Evolutionary conservation across 2,329 filamentous ascomycete genomes (phyloP).

Genomic region (Ceratocystis eucalypticola): DNA sequence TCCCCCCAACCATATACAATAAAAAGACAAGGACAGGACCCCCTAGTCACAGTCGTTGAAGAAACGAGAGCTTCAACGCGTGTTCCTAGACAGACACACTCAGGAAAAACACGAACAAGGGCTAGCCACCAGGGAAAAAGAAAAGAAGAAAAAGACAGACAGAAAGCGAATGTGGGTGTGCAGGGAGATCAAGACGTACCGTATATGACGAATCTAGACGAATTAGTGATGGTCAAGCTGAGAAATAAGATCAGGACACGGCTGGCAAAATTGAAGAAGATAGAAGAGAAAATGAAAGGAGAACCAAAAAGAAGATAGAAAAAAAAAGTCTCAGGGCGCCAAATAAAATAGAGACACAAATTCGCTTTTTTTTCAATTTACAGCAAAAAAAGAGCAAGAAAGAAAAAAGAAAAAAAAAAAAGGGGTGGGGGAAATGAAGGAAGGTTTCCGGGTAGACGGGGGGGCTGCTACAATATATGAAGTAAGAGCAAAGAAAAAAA

Average conservation of each 20-base stretch:
- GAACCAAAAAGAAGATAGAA: too few species aligned
- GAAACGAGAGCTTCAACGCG: conserved; percentile 9
- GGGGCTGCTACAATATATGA: conserved; percentile 8
- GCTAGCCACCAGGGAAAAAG: neutral
- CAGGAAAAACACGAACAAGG: conserved; percentile 6
- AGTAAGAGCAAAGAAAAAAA: neutral
- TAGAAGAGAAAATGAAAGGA: too few species aligned
- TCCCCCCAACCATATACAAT: conserved; percentile 1
- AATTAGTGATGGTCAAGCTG: neutral
- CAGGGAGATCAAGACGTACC: neutral
- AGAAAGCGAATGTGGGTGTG: neutral
- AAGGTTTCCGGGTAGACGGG: conserved; percentile 5
- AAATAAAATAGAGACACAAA: too few species aligned
- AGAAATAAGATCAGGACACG: too few species aligned
- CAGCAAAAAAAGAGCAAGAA: conserved; percentile 7
- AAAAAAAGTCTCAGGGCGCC: too few species aligned
- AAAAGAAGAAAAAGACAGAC: neutral
- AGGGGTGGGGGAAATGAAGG: neutral
- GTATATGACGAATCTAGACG: neutral
- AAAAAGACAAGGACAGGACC: conserved; percentile 4
- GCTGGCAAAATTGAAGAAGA: too few species aligned
- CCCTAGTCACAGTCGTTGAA: conserved; percentile 9
- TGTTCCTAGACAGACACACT: conserved; percentile 5
- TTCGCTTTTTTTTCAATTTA: too few species aligned
- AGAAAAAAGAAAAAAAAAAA: neutral